phyloP scores from a whole-genome alignment of 176 grass and related monocot genomes.

The Musa troglodytarum region DNA sequence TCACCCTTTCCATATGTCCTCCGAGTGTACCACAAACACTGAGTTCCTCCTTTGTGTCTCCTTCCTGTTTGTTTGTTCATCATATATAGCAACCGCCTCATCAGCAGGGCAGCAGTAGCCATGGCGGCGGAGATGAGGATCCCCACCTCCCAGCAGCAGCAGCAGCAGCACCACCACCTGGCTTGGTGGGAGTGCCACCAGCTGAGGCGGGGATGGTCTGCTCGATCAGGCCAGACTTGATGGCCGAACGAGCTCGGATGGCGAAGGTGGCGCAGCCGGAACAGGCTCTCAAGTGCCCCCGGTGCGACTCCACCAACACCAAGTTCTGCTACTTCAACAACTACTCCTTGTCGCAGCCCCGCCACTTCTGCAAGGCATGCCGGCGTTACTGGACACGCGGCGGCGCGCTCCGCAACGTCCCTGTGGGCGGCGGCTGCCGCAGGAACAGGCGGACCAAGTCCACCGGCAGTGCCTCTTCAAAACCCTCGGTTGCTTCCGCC shows the following conservation, averaged over 20 bases:
- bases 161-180: not conserved
- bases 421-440: constrained; percentile 79
- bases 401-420: constrained; percentile 73
- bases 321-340: constrained; percentile 99
- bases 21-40: not conserved
- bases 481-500: constrained; percentile 21
- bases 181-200: not conserved
- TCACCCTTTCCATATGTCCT: not conserved
- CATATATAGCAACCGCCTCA: not conserved
- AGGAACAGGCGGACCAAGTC: constrained; percentile 65
- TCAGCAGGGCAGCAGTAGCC: not conserved
- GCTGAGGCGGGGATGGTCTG: not conserved
- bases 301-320: constrained; percentile 89
- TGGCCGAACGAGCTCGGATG: constrained; percentile 35
- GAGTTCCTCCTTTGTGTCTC: not conserved
- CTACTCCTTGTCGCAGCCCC: constrained; percentile 85
- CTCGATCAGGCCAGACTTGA: not conserved
- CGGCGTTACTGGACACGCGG: constrained; percentile 92
- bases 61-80: not conserved
- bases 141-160: not conserved
- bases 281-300: constrained; percentile 74
- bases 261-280: constrained; percentile 68
- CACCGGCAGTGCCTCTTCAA: constrained; percentile 21
- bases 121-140: not conserved
- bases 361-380: constrained; percentile 89